Percentiles rank a stretch among this genome's conserved stretches.
These are phyloP conservation scores for Stachybotrys elegans DNA, from an alignment of 2,329 filamentous ascomycete genomes.

Conservation along the genomic window DNA sequence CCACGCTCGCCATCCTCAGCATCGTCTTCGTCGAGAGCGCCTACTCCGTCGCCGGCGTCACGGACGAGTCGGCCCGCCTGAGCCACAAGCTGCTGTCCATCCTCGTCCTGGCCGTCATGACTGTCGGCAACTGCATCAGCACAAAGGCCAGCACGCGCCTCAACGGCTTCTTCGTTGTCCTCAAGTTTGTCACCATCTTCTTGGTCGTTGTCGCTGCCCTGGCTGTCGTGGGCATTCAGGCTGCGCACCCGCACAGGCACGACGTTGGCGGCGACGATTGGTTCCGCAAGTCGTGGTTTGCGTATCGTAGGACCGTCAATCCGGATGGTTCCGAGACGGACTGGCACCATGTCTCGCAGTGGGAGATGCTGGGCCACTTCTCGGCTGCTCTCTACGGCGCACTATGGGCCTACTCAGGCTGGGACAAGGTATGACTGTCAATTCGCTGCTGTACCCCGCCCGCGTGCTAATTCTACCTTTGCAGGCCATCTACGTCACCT, in stretches of 20 bases:
- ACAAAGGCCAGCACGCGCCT: constrained; percentile 50
- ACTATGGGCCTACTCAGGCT: constrained; percentile 61
- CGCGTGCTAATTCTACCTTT: constrained; percentile 5
- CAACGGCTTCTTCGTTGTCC: constrained; percentile 50
- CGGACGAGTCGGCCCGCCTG: constrained; percentile 35
- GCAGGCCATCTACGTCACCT: constrained; percentile 50
- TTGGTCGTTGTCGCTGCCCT: constrained; percentile 44
- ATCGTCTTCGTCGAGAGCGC: constrained; percentile 60
- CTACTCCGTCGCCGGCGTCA: constrained; percentile 45
- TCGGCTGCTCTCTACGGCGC: constrained; percentile 58
- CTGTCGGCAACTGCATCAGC: constrained; percentile 49
- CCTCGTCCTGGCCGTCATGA: constrained; percentile 39
- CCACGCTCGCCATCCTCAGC: constrained; percentile 57
- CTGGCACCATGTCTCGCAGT: constrained; percentile 43
- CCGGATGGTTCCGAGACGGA: constrained; percentile 44
- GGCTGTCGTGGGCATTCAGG: constrained; percentile 38
- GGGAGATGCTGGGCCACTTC: constrained; percentile 56
- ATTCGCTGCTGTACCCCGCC: background rate
- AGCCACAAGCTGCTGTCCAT: constrained; percentile 48
- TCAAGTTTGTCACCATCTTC: constrained; percentile 46
- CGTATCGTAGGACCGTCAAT: constrained; percentile 39
- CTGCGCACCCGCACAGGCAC: constrained; percentile 24
- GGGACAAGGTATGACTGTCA: constrained; percentile 51
- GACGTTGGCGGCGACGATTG: constrained; percentile 45
- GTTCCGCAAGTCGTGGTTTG: constrained; percentile 51